These are phyloP conservation scores for Aspergillus hortae DNA, from an alignment of 2,329 filamentous ascomycete genomes.

Conservation along the genomic window DNA sequence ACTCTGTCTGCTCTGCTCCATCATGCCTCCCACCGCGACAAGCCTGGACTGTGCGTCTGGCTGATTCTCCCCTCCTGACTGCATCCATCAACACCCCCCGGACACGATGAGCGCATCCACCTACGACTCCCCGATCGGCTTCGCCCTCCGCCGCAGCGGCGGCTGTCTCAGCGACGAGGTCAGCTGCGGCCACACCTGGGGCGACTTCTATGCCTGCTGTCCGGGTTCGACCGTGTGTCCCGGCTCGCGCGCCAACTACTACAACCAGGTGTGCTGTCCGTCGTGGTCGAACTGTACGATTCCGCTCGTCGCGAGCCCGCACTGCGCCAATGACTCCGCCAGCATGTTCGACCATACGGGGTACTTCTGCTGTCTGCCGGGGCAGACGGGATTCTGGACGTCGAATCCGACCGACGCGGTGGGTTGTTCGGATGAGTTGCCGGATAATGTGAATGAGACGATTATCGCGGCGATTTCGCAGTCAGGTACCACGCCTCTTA, in stretches of 20 bases:
- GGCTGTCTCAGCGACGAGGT: slow-evolving; percentile 15
- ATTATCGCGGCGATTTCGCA: background rate
- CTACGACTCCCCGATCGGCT: slow-evolving; percentile 4
- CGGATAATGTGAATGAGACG: slow-evolving; percentile 2
- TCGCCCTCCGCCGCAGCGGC: slow-evolving; percentile 18
- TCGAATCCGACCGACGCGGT: slow-evolving; percentile 4
- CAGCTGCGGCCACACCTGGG: slow-evolving; percentile 20
- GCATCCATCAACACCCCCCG: background rate
- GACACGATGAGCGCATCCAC: background rate
- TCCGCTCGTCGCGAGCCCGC: slow-evolving; percentile 12
- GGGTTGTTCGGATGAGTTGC: slow-evolving; percentile 12
- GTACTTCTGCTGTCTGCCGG: slow-evolving; percentile 21
- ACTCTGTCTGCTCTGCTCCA: too few species aligned
- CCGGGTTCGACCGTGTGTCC: slow-evolving; percentile 14
- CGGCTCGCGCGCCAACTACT: background rate
- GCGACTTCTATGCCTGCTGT: slow-evolving; percentile 17
- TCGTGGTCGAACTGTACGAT: slow-evolving; percentile 13
- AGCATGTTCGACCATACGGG: slow-evolving; percentile 20
- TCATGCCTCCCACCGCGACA: too few species aligned
- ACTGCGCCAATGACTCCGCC: slow-evolving; percentile 20
- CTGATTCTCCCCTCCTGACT: background rate
- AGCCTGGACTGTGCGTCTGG: too few species aligned
- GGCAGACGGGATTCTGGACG: slow-evolving; percentile 10
- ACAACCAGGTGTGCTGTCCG: slow-evolving; percentile 17
- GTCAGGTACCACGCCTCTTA: background rate